These are phyloP conservation scores for Alternaria rosae DNA, from an alignment of 2,329 filamentous ascomycete species.

Conservation along the genomic window DNA sequence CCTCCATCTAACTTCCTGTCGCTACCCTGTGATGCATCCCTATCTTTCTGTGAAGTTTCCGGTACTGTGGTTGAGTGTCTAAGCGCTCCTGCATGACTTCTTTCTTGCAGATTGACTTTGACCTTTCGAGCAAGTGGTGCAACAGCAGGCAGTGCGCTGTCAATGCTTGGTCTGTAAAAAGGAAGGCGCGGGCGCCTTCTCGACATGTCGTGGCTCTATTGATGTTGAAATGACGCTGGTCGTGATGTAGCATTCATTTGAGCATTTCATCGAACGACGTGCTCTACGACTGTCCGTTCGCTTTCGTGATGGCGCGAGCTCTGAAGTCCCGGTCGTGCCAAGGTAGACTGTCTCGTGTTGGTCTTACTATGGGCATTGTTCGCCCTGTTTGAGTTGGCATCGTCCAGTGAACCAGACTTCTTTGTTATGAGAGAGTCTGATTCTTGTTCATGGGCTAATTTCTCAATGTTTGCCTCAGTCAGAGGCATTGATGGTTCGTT, in stretches of 20 bases:
- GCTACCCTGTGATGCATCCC: constrained; percentile 17
- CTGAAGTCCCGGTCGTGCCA: constrained; percentile 28
- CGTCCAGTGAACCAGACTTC: constrained; percentile 20
- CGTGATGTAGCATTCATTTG: neutral
- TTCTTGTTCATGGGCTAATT: constrained; percentile 41
- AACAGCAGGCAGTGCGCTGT: constrained; percentile 4
- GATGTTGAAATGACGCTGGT: constrained; percentile 9
- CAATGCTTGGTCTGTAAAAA: constrained; percentile 10
- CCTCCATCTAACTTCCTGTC: constrained; percentile 13
- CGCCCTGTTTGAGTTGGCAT: constrained; percentile 23
- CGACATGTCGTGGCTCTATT: neutral
- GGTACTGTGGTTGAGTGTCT: neutral
- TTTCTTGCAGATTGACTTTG: constrained; percentile 4
- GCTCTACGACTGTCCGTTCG: constrained; percentile 36
- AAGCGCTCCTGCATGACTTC: constrained; percentile 3
- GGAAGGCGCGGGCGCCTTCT: constrained; percentile 6
- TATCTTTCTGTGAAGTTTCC: constrained; percentile 6
- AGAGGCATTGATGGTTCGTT: constrained; percentile 39
- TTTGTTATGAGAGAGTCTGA: constrained; percentile 20
- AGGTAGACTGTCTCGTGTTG: constrained; percentile 19
- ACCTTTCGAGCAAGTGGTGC: constrained; percentile 1
- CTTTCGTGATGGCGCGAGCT: constrained; percentile 30
- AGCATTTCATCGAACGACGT: constrained; percentile 12
- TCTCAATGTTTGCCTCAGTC: constrained; percentile 49
- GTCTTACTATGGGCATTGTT: constrained; percentile 26